Conservation (phyloP, 345 rosid genomes). For the Gossypium thurberi region DNA sequence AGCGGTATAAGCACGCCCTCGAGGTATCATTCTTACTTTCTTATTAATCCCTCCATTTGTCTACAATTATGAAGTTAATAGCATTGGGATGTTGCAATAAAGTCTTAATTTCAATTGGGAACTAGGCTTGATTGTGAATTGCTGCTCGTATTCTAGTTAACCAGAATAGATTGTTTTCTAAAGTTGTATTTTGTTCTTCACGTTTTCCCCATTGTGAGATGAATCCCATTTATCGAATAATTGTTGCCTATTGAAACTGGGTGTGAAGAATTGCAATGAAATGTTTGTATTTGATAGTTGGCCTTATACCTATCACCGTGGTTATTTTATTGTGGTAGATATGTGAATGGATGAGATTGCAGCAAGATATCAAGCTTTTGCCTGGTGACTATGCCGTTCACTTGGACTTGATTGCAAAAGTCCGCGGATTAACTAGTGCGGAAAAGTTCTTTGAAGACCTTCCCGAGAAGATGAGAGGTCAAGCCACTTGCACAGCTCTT, state of each 20-base stretch:
- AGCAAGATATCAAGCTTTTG: slow-evolving; percentile 59
- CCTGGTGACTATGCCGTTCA: slow-evolving; percentile 90
- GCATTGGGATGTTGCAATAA: neutral
- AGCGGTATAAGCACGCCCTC: slow-evolving; percentile 84
- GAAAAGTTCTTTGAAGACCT: slow-evolving; percentile 91
- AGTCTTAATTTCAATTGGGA: neutral
- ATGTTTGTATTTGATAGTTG: neutral
- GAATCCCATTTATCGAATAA: neutral
- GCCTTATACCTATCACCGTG: neutral
- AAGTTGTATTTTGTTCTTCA: neutral
- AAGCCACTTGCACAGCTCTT: slow-evolving; percentile 64
- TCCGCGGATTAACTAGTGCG: slow-evolving; percentile 71
- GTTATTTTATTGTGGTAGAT: slow-evolving; percentile 47
- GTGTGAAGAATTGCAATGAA: neutral
- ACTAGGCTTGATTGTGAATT: neutral
- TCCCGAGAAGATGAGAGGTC: slow-evolving; percentile 63
- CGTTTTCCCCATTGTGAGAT: neutral
- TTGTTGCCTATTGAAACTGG: neutral
- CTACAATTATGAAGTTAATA: neutral
- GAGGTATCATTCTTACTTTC: slow-evolving; percentile 37
- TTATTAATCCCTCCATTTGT: neutral
- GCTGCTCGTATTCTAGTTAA: neutral
- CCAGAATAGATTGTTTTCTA: neutral
- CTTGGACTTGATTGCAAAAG: slow-evolving; percentile 74
- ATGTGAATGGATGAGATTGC: slow-evolving; percentile 89